phyloP scores from a whole-genome alignment of 129 eudicot genomes.

The Flaveria brownii region DNA sequence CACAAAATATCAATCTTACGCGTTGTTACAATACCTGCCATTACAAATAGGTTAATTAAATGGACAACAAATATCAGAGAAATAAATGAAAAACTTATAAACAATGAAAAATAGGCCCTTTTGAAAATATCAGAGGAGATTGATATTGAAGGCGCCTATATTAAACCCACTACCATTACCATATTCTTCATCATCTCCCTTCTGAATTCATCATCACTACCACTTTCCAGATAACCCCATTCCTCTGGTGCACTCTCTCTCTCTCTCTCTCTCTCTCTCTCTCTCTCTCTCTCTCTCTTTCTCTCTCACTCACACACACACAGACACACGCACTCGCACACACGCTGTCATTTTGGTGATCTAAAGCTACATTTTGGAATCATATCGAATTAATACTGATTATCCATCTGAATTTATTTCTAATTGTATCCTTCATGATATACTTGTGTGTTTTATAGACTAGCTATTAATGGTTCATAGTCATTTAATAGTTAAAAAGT shows the following conservation, averaged over 20 bases:
- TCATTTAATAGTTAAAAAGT: too few relatives aligned
- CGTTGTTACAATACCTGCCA: not conserved
- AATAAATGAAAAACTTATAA: not conserved
- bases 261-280: conserved; percentile 10
- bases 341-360: not conserved
- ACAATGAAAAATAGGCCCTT: not conserved
- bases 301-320: not conserved
- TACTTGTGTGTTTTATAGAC: too few relatives aligned
- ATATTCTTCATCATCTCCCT: not conserved
- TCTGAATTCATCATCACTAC: conserved; percentile 19
- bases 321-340: not conserved
- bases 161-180: conserved; percentile 16
- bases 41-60: too few relatives aligned
- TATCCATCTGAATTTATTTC: too few relatives aligned
- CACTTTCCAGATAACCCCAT: not conserved
- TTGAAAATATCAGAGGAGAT: not conserved
- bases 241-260: conserved; percentile 20
- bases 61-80: not conserved
- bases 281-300: conserved; percentile 11
- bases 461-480: too few relatives aligned
- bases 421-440: too few relatives aligned
- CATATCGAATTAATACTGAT: too few relatives aligned
- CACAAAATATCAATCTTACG: too few relatives aligned
- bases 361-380: not conserved
- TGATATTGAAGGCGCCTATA: not conserved